Evolutionary conservation across 2,329 filamentous ascomycete species (phyloP), one percentile per base, ranked within the genome.

Genomic region (Saccharata proteae): DNA sequence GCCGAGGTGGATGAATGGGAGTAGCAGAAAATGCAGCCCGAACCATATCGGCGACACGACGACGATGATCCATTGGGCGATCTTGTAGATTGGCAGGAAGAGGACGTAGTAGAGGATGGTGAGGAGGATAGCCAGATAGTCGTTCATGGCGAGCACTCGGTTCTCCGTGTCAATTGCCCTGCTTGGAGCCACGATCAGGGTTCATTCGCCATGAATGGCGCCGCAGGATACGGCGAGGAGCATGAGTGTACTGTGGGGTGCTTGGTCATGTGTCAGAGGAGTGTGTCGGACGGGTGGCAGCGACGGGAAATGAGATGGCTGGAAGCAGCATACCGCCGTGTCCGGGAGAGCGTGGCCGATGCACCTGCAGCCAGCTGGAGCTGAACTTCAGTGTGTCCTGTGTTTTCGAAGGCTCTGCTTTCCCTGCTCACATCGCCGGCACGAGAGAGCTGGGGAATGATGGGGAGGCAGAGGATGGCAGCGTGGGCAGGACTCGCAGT

Each of bases 1-100:
- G 8, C 50, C 59, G 15, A 74, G 46, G 42, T 65, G 51, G 31
- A 58, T 53, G 27, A 71, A 44, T 3, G 71, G 71, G 11, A 70
- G 57, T n/a, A 70, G 48, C 24, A 61, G 37, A 38, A 71, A 55
- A 24, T 56, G 50, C 16, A 65, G 38, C n/a, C 64, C 37, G 19
- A 58, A 53, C 41, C 65, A 56, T 27, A 74, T 51, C 3, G 67
- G 65, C 5, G 60, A 52, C 2, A 61, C 45, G 9, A 68, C 37
- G 32, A 59, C 45, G 15, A 54, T 39, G 18, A 67, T 30, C n/a
- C 57, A 42, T 30, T 47, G 42, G 32, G 56, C 39, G 33, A 63
- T 30, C 34, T 52, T 49, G 44, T 47, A 53, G 30, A 62, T 30
- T 18, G 62, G 44, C 40, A 56, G 48, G 33, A 46, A 40, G 25